phyloP scores from a whole-genome alignment of 805 yeast species.

The Helenozyma baotianmanensis region DNA sequence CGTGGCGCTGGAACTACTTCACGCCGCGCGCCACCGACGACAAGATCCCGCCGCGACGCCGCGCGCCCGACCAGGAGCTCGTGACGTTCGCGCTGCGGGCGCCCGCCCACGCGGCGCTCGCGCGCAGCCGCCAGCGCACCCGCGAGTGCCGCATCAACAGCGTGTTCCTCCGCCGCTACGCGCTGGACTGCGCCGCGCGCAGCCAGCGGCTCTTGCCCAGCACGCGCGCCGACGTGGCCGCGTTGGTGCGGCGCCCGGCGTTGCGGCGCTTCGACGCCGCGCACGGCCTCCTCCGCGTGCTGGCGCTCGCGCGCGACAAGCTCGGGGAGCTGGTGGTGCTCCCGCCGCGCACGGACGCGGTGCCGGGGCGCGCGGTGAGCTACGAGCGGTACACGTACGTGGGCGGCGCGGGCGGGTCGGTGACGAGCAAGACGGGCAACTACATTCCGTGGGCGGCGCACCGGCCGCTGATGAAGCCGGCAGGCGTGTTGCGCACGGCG shows the following conservation, averaged over 20 bases:
- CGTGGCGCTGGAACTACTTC: no score
- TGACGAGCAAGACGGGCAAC: slow-evolving; percentile 20
- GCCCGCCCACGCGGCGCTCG: neutral
- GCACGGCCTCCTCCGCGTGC: slow-evolving; percentile 4
- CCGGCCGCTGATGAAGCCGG: slow-evolving; percentile 25
- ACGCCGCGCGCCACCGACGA: neutral
- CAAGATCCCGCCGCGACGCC: neutral
- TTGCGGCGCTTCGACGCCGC: slow-evolving; percentile 2
- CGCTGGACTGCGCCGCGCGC: slow-evolving; percentile 15
- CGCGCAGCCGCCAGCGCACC: slow-evolving; percentile 5
- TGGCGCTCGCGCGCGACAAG: slow-evolving; percentile 8
- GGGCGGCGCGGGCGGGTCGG: slow-evolving; percentile 14
- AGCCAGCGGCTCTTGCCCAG: slow-evolving; percentile 5
- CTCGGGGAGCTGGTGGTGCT: slow-evolving; percentile 36
- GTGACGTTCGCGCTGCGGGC: slow-evolving; percentile 1
- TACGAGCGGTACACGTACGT: slow-evolving; percentile 20
- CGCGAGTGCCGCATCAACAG: slow-evolving; percentile 15
- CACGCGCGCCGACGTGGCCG: slow-evolving; percentile 3
- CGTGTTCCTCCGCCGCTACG: slow-evolving; percentile 14
- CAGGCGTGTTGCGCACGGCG: slow-evolving; percentile 25
- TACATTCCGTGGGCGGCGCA: slow-evolving; percentile 23
- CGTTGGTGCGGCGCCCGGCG: slow-evolving; percentile 2
- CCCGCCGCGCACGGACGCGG: slow-evolving; percentile 45
- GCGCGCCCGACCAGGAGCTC: slow-evolving; percentile 1
- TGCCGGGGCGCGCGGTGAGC: slow-evolving; percentile 20